phyloP scores from a whole-genome alignment of 208 protist species.

The Trypanosoma theileri region DNA sequence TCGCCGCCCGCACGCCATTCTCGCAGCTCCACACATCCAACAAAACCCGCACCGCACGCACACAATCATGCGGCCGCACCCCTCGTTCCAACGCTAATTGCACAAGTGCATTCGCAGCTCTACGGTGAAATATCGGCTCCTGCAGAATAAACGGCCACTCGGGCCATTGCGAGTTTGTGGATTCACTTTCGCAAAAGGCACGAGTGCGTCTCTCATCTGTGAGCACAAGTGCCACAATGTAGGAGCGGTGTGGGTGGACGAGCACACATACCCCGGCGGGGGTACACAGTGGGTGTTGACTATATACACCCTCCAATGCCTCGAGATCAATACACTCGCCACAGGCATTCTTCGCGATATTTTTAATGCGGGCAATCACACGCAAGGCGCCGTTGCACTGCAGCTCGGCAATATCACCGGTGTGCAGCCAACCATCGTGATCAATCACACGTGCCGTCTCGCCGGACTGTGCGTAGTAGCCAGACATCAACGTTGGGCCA shows the following conservation, averaged over 20 bases:
- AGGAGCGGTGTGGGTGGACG: slow-evolving; percentile 39
- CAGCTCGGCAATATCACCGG: slow-evolving; percentile 69
- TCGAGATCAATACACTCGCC: slow-evolving; percentile 70
- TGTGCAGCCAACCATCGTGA: slow-evolving; percentile 70
- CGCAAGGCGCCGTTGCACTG: slow-evolving; percentile 47
- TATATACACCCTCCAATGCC: slow-evolving; percentile 35
- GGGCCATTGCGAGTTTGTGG: slow-evolving; percentile 13
- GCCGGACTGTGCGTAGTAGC: slow-evolving; percentile 84
- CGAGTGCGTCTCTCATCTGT: slow-evolving; percentile 39
- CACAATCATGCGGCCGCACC: slow-evolving; percentile 26
- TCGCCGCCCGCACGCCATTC: slow-evolving; percentile 45
- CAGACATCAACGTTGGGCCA: slow-evolving; percentile 57
- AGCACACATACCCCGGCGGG: slow-evolving; percentile 32
- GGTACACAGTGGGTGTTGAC: slow-evolving; percentile 23
- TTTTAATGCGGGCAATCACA: slow-evolving; percentile 67
- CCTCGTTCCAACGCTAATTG: slow-evolving; percentile 19
- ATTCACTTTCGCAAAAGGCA: slow-evolving; percentile 18
- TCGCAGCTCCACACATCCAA: slow-evolving; percentile 42
- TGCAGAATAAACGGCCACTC: slow-evolving; percentile 42
- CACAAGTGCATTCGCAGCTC: slow-evolving; percentile 40
- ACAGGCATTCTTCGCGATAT: slow-evolving; percentile 55
- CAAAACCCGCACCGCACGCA: slow-evolving; percentile 28
- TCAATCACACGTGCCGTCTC: slow-evolving; percentile 65
- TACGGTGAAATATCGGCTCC: slow-evolving; percentile 32
- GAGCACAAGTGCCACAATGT: slow-evolving; percentile 53